Base-by-base conservation (phyloP, 2,329 filamentous ascomycete genomes). In the Cytospora leucostoma region DNA sequence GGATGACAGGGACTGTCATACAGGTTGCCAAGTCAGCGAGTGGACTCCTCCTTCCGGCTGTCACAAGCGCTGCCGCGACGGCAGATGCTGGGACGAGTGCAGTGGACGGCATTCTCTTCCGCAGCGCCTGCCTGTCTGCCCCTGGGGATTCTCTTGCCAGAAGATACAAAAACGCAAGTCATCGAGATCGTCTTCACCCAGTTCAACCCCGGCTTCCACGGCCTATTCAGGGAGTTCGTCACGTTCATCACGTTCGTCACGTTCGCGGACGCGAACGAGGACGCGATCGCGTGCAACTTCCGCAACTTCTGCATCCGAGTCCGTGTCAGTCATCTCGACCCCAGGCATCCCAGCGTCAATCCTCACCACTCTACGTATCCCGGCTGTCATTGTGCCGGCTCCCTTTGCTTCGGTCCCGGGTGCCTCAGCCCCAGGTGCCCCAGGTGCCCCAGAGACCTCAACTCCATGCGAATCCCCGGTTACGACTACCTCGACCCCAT, bases 61-160 rank as follows among this genome's bases (percentile, higher is more conserved):
- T 8, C 7, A 13, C 4, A 59, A 59, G 27, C 34, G 17, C 8
- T 59, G 56, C 19, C 44, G 56, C 49, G 56, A 34, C 19, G 13
- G 21, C 35, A 49, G 19, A 17, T 59, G 56, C 56, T 59, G 56
- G 56, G 37, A 47, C 13, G 47, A 59, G 19, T 59, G 44, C 34
- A 21, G 32, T 19, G 38, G 34, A 34, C 49, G 35, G 50, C 35
- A 27, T 4, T 8, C 17, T 11, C 11, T 33, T 10, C 33, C 19
- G 11, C 27, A 51, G 33, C 19, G 40, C 37, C 19, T 27, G 3
- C 57, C 21, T 21, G 21, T 59, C 49, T 59, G 56, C 21, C 56
- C 52, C 44, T 49, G 32, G 21, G 40, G 50, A 7, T 56, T 52
- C 35, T 63, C 62, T 17, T 63, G 62, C 44, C 62, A 52, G 51